These are phyloP conservation scores for Xylaria sp. DNA, from an alignment of 2,329 filamentous ascomycete genomes.

Conservation along the genomic window DNA sequence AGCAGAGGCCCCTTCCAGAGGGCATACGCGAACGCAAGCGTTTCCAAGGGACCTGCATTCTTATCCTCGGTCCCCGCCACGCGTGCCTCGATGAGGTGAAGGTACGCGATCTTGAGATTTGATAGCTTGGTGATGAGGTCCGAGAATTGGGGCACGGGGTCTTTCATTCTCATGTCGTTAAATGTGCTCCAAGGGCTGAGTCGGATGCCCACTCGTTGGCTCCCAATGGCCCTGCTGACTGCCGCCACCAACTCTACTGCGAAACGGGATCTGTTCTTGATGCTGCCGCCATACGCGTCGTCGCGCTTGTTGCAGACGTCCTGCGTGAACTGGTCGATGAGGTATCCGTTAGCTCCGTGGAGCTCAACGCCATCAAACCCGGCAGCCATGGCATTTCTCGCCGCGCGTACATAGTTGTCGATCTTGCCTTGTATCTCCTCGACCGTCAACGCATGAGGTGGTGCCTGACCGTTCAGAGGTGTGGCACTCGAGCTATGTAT, in stretches of 20 bases:
- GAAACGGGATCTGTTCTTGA: slow-evolving; percentile 53
- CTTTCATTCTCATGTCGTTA: slow-evolving; percentile 70
- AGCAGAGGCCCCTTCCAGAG: slow-evolving; percentile 49
- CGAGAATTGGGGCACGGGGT: slow-evolving; percentile 71
- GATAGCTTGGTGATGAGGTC: slow-evolving; percentile 64
- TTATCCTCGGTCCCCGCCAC: slow-evolving; percentile 57
- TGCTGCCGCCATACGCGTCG: slow-evolving; percentile 34
- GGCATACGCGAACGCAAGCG: slow-evolving; percentile 39
- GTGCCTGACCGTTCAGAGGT: slow-evolving; percentile 62
- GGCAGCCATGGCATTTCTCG: slow-evolving; percentile 66
- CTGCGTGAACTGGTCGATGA: slow-evolving; percentile 65
- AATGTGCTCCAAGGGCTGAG: slow-evolving; percentile 69
- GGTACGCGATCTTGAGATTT: slow-evolving; percentile 64
- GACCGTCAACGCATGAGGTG: slow-evolving; percentile 66
- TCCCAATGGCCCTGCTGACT: slow-evolving; percentile 56
- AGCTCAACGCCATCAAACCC: slow-evolving; percentile 78
- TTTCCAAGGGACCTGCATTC: not conserved
- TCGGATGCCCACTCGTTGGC: slow-evolving; percentile 64
- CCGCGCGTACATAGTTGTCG: slow-evolving; percentile 64
- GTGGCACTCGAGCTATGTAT: slow-evolving; percentile 48
- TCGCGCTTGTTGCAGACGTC: slow-evolving; percentile 33
- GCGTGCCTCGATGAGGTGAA: slow-evolving; percentile 70
- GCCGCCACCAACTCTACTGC: slow-evolving; percentile 52
- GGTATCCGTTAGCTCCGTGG: slow-evolving; percentile 68
- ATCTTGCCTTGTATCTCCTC: slow-evolving; percentile 73